Conservation (phyloP, 768 basidiomycete genomes). For the Lactarius tabidus region DNA sequence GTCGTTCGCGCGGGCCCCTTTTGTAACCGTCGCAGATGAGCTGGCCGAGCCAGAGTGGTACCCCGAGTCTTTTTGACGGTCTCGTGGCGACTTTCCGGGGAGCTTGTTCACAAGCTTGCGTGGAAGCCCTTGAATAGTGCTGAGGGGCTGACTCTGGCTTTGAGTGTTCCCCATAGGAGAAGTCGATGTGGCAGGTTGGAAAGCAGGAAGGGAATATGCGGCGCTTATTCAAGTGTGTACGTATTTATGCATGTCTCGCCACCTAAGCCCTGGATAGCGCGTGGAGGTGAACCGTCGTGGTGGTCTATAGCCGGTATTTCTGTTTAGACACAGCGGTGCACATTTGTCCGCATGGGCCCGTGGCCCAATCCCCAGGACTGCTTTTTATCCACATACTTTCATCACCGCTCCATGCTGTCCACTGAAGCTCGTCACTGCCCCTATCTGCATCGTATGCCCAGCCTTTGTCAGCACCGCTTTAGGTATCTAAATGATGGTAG, state of each 20-base stretch:
- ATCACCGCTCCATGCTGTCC: background rate
- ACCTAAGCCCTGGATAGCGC: background rate
- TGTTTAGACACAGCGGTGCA: background rate
- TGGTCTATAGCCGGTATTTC: background rate
- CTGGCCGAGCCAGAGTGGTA: constrained; percentile 21
- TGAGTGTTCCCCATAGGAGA: constrained; percentile 23
- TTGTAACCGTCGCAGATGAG: constrained; percentile 13
- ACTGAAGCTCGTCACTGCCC: background rate
- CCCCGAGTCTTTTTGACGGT: constrained; percentile 19
- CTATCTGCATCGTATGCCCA: background rate
- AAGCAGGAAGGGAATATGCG: background rate
- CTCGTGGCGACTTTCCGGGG: background rate
- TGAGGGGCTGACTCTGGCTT: constrained; percentile 12
- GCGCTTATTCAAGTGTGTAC: constrained; percentile 20
- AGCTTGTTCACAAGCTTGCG: constrained; percentile 11
- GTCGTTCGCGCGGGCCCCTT: constrained; percentile 4
- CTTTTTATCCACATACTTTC: background rate
- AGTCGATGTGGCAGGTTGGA: constrained; percentile 18
- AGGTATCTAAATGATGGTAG: background rate
- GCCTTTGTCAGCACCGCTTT: background rate
- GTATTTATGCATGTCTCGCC: constrained; percentile 17
- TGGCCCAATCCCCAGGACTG: background rate
- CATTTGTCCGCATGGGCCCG: background rate
- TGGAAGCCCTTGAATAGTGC: constrained; percentile 1
- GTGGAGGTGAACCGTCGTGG: background rate